Percentiles rank a stretch among this genome's conserved stretches.
phyloP scores from a whole-genome alignment of 345 rosid genomes.

The Theobroma cacao region DNA sequence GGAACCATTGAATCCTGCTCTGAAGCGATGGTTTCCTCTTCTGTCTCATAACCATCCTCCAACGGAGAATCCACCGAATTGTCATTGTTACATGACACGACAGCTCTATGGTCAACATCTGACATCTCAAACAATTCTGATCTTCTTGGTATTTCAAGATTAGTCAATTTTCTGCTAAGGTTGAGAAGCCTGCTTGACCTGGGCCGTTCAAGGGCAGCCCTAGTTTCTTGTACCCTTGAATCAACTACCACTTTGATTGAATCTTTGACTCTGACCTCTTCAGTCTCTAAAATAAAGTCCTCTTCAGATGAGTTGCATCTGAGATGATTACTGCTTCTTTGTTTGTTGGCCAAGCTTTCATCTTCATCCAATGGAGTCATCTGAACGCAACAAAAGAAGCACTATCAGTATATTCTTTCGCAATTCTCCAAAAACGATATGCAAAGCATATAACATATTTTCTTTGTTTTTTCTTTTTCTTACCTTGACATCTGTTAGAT shows the following conservation, averaged over 20 bases:
- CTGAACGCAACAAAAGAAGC: conserved; percentile 32
- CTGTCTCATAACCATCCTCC: conserved; percentile 42
- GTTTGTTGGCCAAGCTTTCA: conserved; percentile 27
- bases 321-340: conserved; percentile 46
- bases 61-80: conserved; percentile 12
- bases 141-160: conserved; percentile 47
- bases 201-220: conserved; percentile 17
- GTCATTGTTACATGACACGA: conserved; percentile 15
- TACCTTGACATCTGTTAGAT: conserved; percentile 77
- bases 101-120: conserved; percentile 21
- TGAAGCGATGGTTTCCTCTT: conserved; percentile 24
- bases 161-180: conserved; percentile 32
- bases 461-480: conserved; percentile 1
- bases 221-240: conserved; percentile 30
- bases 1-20: conserved; percentile 18
- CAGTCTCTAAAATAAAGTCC: conserved; percentile 32
- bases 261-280: conserved; percentile 27
- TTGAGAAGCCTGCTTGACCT: conserved; percentile 14
- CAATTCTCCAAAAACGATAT: background rate
- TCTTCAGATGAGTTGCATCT: conserved; percentile 68
- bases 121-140: conserved; percentile 22
- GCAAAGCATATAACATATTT: background rate
- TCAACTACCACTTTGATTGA: conserved; percentile 23
- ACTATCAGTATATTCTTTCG: conserved; percentile 14
- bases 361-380: conserved; percentile 70